Evolutionary conservation across 2,329 filamentous ascomycete genomes (phyloP), one percentile per base, ranked within the genome.

Genomic region (Phaeosphaeriaceae sp.): DNA sequence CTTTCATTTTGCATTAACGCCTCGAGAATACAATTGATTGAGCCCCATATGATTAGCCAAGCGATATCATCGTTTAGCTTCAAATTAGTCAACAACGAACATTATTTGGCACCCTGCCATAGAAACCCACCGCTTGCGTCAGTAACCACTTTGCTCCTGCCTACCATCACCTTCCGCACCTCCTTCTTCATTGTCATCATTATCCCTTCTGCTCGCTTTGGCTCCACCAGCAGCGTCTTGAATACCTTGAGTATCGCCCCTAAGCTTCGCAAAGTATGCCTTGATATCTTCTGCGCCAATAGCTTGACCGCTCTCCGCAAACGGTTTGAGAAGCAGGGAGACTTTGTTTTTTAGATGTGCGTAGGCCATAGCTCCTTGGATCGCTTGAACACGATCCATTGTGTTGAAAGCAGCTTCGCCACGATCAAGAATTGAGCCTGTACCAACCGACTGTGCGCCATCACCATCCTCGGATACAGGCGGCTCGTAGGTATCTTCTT

Each of bases 281-380:
- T 97, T 99, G 74, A 99, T 94, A 74, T 97, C 92, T 68, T 99
- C 94, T 1, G 93, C 93, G 1, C 91, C 87, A 17, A 99, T 92
- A 0, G 90, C 87, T 72, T 89, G 79, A 1, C 93, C 93, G 55
- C 88, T 95, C 69, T 97, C 91, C 0, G 94, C 94, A 71, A 96
- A 99, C 35, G 95, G 89, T 74, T 92, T 86, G 65, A 99, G 85
- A 71, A 99, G 97, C 0, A 87, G 87, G 79, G 93, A 96, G n/a
- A 99, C 85, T 70, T 93, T 92, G 67, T 97, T 92, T 68, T 95
- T 94, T 52, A 99, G 82, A 65, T 96, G 89, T 66, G 97, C 97
- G 75, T 97, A 99, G 0, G 92, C 93, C 92, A 97, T 97, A 37
- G 96, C 93, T 13, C 94, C 94, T 72, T 99, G 74, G 47, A 99